A percentile compares a stretch with the other conserved stretches of the same genome.
Conservation (phyloP, 1,139 yeast genomes). For the Citeromyces hawaiiensis region DNA sequence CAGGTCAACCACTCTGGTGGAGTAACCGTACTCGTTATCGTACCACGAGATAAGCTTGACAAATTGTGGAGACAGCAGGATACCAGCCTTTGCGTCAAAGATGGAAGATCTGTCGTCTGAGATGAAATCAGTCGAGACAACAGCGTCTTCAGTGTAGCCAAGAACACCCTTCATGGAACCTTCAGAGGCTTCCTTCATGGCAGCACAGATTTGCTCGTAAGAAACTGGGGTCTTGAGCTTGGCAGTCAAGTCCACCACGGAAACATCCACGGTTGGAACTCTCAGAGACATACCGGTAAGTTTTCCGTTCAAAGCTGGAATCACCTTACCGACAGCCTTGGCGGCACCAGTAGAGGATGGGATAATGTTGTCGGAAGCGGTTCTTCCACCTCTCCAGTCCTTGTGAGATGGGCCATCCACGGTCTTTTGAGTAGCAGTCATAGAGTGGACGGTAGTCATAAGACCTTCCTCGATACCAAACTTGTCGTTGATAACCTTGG, state of each 20-base stretch:
- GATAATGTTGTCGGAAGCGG: conserved; percentile 83
- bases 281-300: conserved; percentile 84
- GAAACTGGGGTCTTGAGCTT: conserved; percentile 59
- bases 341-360: conserved; percentile 92
- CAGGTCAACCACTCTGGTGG: conserved; percentile 83
- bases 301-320: conserved; percentile 77
- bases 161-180: conserved; percentile 62
- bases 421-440: conserved; percentile 83
- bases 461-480: conserved; percentile 79
- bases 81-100: conserved; percentile 80
- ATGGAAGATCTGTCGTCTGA: conserved; percentile 66
- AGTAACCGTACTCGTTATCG: conserved; percentile 85
- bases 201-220: conserved; percentile 66
- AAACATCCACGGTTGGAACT: conserved; percentile 82
- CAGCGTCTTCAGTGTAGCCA: conserved; percentile 80
- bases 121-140: conserved; percentile 75
- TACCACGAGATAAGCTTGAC: conserved; percentile 82
- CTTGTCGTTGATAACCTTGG: conserved; percentile 66
- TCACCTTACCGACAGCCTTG: conserved; percentile 84
- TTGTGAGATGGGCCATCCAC: conserved; percentile 91
- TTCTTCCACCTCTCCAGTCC: conserved; percentile 95
- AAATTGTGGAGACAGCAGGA: conserved; percentile 72
- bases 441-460: conserved; percentile 85
- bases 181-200: conserved; percentile 57
- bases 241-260: conserved; percentile 65